Evolutionary conservation across 768 basidiomycete species (phyloP).

Genomic region (Psilocybe azurescens): DNA sequence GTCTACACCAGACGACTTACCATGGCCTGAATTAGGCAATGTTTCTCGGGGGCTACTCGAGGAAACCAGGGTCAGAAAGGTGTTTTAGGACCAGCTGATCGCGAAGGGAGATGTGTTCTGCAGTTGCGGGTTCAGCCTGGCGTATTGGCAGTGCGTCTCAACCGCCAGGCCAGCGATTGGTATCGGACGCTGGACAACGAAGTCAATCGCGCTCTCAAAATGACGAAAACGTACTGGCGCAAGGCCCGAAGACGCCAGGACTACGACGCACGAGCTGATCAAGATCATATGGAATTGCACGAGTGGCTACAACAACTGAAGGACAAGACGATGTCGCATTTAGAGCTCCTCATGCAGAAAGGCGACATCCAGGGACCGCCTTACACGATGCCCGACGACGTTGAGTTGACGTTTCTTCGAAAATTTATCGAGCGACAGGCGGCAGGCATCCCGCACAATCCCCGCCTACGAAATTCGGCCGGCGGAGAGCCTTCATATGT

Average conservation of each 20-base stretch:
- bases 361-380: constrained; percentile 86
- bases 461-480: constrained; percentile 68
- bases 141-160: constrained; percentile 76
- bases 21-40: constrained; percentile 87
- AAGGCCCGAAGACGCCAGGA: constrained; percentile 84
- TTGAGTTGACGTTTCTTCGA: constrained; percentile 78
- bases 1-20: constrained; percentile 74
- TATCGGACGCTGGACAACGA: constrained; percentile 79
- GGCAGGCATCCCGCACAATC: constrained; percentile 79
- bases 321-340: constrained; percentile 88
- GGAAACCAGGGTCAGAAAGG: constrained; percentile 90
- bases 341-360: constrained; percentile 87
- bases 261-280: constrained; percentile 84
- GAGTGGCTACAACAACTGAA: constrained; percentile 89
- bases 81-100: constrained; percentile 71
- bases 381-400: constrained; percentile 79
- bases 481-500: constrained; percentile 39
- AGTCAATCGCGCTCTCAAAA: constrained; percentile 80
- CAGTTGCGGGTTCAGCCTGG: constrained; percentile 86
- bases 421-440: constrained; percentile 85
- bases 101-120: constrained; percentile 76
- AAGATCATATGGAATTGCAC: constrained; percentile 89
- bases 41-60: constrained; percentile 81
- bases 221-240: constrained; percentile 88
- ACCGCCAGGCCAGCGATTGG: constrained; percentile 82